These are phyloP conservation scores for Rutstroemia sp. DNA, from an alignment of 2,329 filamentous ascomycete species.

Conservation along the genomic window DNA sequence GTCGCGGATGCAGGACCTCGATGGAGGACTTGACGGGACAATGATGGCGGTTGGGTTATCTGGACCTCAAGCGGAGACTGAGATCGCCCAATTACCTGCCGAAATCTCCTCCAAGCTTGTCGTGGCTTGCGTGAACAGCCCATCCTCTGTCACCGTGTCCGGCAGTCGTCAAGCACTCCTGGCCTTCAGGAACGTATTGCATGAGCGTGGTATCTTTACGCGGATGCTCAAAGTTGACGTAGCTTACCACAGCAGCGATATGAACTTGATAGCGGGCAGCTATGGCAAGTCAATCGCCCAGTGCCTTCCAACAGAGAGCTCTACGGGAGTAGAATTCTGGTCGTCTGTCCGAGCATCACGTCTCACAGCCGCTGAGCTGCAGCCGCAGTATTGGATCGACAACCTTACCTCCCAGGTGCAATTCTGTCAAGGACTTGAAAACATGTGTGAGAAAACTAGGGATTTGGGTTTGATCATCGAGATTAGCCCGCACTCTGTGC, in stretches of 20 bases:
- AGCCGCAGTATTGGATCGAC: constrained; percentile 34
- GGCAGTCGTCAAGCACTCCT: constrained; percentile 13
- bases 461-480: constrained; percentile 4
- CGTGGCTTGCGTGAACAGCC: constrained; percentile 27
- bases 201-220: constrained; percentile 14
- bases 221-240: constrained; percentile 7
- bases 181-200: constrained; percentile 13
- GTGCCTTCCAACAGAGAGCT: too few species aligned
- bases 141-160: constrained; percentile 16
- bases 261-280: not conserved
- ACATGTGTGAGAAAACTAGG: not conserved
- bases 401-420: constrained; percentile 37
- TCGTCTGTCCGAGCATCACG: too few species aligned
- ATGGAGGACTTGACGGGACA: constrained; percentile 32
- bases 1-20: constrained; percentile 19
- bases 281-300: not conserved
- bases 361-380: too few species aligned
- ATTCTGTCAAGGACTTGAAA: not conserved
- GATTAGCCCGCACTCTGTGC: constrained; percentile 15
- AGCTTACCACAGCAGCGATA: not conserved
- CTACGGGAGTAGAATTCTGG: too few species aligned
- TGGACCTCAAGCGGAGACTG: not conserved
- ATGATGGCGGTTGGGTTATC: constrained; percentile 41
- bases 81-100: constrained; percentile 13
- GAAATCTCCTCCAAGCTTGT: not conserved